phyloP scores from a whole-genome alignment of 1,284 basidiomycete genomes.

The Polyporus tsugae region DNA sequence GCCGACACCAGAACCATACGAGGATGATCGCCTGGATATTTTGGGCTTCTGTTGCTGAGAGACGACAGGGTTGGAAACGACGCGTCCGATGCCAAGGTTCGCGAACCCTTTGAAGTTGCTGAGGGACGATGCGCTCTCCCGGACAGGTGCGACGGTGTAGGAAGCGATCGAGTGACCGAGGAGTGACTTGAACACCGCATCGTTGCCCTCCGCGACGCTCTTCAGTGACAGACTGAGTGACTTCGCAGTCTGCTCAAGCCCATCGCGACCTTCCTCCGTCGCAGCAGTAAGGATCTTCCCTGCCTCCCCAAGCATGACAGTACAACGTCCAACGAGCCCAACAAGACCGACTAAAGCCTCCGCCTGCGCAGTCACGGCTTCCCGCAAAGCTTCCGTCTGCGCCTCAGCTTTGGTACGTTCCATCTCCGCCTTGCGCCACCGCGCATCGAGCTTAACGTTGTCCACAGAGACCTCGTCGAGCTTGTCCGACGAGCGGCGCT shows the following conservation, averaged over 20 bases:
- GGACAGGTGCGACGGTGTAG: slow-evolving; percentile 47
- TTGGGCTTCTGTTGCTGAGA: slow-evolving; percentile 49
- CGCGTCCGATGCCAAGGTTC: slow-evolving; percentile 44
- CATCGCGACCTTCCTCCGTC: slow-evolving; percentile 52
- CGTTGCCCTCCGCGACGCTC: slow-evolving; percentile 71
- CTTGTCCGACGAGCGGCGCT: slow-evolving; percentile 76
- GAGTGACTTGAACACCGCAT: slow-evolving; percentile 68
- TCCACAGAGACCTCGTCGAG: slow-evolving; percentile 79
- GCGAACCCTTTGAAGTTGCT: slow-evolving; percentile 47
- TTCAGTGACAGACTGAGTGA: slow-evolving; percentile 59
- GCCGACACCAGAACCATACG: slow-evolving; percentile 52
- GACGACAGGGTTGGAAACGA: slow-evolving; percentile 53
- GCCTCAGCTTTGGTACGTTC: slow-evolving; percentile 76
- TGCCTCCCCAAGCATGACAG: slow-evolving; percentile 75
- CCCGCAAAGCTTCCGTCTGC: slow-evolving; percentile 72
- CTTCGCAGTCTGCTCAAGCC: slow-evolving; percentile 49
- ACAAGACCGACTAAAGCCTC: slow-evolving; percentile 75
- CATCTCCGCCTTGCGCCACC: slow-evolving; percentile 74
- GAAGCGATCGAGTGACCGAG: slow-evolving; percentile 69
- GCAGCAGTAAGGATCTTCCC: slow-evolving; percentile 60
- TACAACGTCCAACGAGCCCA: slow-evolving; percentile 84
- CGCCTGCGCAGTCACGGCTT: slow-evolving; percentile 72
- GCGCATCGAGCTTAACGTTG: slow-evolving; percentile 77
- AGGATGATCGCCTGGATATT: slow-evolving; percentile 57
- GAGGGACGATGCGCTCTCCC: slow-evolving; percentile 31